Evolutionary conservation across 164 flowering plant species (phyloP).

Genomic region (Liriodendron chinense): DNA sequence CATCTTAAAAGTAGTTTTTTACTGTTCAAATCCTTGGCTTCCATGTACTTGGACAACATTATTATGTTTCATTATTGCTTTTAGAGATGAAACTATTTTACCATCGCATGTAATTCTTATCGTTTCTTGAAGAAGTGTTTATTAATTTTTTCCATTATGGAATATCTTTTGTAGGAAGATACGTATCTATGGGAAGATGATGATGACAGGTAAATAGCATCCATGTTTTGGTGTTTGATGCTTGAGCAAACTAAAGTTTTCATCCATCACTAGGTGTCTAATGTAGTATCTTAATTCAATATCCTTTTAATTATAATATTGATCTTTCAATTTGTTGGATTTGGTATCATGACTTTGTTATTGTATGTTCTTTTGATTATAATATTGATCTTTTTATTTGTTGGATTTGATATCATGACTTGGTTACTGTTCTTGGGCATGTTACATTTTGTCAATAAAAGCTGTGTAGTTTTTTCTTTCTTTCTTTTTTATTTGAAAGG

Average conservation of each 20-base stretch:
- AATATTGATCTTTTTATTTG: too few relatives aligned
- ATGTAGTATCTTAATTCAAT: background rate
- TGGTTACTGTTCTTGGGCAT: too few relatives aligned
- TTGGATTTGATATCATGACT: too few relatives aligned
- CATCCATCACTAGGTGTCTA: background rate
- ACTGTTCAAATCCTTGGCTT: background rate
- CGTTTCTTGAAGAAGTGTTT: background rate
- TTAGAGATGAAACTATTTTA: too few relatives aligned
- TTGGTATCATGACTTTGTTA: too few relatives aligned
- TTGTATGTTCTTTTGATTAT: too few relatives aligned
- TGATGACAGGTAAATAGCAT: constrained; percentile 64
- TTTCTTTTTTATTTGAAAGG: too few relatives aligned
- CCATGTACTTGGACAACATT: background rate
- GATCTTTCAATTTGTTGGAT: too few relatives aligned
- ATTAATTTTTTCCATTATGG: background rate
- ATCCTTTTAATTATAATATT: too few relatives aligned
- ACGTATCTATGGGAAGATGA: constrained; percentile 95
- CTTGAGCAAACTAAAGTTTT: background rate
- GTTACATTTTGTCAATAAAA: too few relatives aligned
- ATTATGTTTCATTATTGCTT: background rate
- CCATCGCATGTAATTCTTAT: background rate
- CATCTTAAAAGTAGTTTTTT: background rate
- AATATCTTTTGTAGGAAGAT: constrained; percentile 57
- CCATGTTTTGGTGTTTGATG: background rate
- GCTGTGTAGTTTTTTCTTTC: too few relatives aligned